Conservation (phyloP, 371 early-diverging fungal species). For the Mucor mucedo region DNA sequence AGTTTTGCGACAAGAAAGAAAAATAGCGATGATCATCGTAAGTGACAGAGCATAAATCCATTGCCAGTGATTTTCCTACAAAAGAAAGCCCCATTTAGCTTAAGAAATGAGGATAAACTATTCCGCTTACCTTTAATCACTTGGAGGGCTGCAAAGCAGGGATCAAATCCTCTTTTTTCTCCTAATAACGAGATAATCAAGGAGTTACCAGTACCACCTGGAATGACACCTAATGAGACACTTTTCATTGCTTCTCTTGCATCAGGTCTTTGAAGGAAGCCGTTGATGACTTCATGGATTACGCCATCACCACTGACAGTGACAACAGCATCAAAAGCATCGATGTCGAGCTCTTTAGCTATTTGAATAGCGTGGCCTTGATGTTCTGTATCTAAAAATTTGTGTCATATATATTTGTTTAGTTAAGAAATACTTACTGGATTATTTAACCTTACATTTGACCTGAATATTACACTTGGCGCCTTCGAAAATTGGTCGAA, state of each 20-base stretch:
- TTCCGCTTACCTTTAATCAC: slow-evolving; percentile 57
- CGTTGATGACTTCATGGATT: slow-evolving; percentile 81
- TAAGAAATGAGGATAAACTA: no score
- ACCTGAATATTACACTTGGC: slow-evolving; percentile 66
- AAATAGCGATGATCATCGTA: slow-evolving; percentile 57
- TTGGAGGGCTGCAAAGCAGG: slow-evolving; percentile 55
- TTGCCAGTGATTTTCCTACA: slow-evolving; percentile 40
- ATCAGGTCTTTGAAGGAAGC: slow-evolving; percentile 70
- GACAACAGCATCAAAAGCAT: slow-evolving; percentile 63
- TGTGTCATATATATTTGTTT: neutral
- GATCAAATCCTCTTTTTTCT: slow-evolving; percentile 55
- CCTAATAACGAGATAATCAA: slow-evolving; percentile 61
- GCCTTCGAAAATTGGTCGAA: slow-evolving; percentile 68
- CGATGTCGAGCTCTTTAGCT: slow-evolving; percentile 59
- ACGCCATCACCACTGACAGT: slow-evolving; percentile 84
- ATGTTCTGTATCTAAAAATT: slow-evolving; percentile 60
- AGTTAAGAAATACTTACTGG: neutral
- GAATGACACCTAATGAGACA: slow-evolving; percentile 70
- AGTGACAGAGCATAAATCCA: slow-evolving; percentile 66
- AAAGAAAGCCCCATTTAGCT: slow-evolving; percentile 14
- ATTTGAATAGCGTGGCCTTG: slow-evolving; percentile 72
- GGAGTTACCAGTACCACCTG: slow-evolving; percentile 68
- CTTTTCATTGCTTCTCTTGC: slow-evolving; percentile 55
- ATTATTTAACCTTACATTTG: slow-evolving; percentile 45
- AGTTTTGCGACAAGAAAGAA: slow-evolving; percentile 67